Percentiles rank a stretch among this genome's conserved stretches.
Evolutionary conservation across 148 eudicot genomes (phyloP).

Genomic region (Nepenthes mirabilis): DNA sequence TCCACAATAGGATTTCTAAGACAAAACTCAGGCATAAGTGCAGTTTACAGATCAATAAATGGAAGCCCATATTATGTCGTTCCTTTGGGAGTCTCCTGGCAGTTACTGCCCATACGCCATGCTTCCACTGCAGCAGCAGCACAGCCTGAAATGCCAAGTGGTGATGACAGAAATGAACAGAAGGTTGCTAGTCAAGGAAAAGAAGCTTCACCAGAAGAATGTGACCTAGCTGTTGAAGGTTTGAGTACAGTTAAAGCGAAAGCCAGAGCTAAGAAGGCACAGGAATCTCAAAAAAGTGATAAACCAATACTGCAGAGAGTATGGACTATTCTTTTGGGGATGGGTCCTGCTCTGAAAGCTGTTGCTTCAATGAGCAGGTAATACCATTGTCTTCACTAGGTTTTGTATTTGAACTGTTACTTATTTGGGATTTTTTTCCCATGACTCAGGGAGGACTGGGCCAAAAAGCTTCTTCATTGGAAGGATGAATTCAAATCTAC

Average conservation of each 20-base stretch:
- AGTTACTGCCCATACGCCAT: slow-evolving; percentile 22
- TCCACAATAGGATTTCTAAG: slow-evolving; percentile 19
- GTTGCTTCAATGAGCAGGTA: slow-evolving; percentile 85
- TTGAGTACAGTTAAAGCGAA: slow-evolving; percentile 55
- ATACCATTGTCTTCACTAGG: neutral
- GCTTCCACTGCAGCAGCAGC: slow-evolving; percentile 40
- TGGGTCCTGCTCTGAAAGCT: slow-evolving; percentile 68
- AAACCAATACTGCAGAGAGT: slow-evolving; percentile 31
- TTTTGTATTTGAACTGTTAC: neutral
- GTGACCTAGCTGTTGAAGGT: slow-evolving; percentile 84
- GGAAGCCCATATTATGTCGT: slow-evolving; percentile 18
- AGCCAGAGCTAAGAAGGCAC: slow-evolving; percentile 69
- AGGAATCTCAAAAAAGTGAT: slow-evolving; percentile 42
- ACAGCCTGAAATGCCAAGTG: slow-evolving; percentile 27
- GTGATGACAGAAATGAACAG: slow-evolving; percentile 30
- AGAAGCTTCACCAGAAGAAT: slow-evolving; percentile 80
- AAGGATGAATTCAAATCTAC: slow-evolving; percentile 55
- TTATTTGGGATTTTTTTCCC: slow-evolving; percentile 3
- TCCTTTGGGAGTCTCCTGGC: slow-evolving; percentile 22
- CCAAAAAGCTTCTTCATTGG: slow-evolving; percentile 53
- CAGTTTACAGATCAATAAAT: slow-evolving; percentile 14
- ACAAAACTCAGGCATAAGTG: slow-evolving; percentile 14
- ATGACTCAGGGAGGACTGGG: slow-evolving; percentile 71
- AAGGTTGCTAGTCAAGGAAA: slow-evolving; percentile 29
- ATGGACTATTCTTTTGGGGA: slow-evolving; percentile 60